Evolutionary conservation across 768 basidiomycete species (phyloP).

Genomic region (Pholiota molesta): DNA sequence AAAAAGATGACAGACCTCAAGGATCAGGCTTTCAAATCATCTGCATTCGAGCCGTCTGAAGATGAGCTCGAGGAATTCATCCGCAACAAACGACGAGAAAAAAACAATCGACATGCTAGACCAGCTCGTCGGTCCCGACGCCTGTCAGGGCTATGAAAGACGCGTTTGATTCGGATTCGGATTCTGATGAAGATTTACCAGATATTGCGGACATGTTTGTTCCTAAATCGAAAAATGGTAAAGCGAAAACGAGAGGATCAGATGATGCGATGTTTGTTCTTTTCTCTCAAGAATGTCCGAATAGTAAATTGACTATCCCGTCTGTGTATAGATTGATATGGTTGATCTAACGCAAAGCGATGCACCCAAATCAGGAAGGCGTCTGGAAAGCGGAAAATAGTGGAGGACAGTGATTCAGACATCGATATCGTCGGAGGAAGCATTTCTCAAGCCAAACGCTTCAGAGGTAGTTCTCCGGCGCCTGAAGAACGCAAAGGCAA

Average conservation of each 20-base stretch:
- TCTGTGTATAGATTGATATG: conserved; percentile 19
- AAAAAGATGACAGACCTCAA: conserved; percentile 63
- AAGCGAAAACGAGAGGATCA: conserved; percentile 17
- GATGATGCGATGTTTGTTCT: not conserved
- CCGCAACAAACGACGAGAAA: conserved; percentile 35
- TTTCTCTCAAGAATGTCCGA: not conserved
- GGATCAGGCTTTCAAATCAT: conserved; percentile 57
- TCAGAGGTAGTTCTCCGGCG: conserved; percentile 10
- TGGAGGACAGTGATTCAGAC: conserved; percentile 27
- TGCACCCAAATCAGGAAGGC: conserved; percentile 14
- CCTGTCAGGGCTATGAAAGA: conserved; percentile 26
- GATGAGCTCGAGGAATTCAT: conserved; percentile 52
- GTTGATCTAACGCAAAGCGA: conserved; percentile 27
- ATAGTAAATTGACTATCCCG: not conserved
- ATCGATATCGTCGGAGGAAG: conserved; percentile 22
- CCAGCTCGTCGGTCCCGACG: conserved; percentile 25
- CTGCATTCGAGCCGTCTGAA: conserved; percentile 70
- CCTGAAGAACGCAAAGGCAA: conserved; percentile 28
- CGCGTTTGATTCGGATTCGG: conserved; percentile 29
- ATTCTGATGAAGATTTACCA: conserved; percentile 58
- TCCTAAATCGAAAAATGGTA: conserved; percentile 34
- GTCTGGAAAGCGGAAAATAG: conserved; percentile 22
- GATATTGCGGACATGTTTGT: conserved; percentile 46
- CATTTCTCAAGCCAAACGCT: conserved; percentile 22
- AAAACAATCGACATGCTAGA: conserved; percentile 18